These are phyloP conservation scores for Spiraea crenata DNA, from an alignment of 331 rosid genomes.

Conservation along the genomic window DNA sequence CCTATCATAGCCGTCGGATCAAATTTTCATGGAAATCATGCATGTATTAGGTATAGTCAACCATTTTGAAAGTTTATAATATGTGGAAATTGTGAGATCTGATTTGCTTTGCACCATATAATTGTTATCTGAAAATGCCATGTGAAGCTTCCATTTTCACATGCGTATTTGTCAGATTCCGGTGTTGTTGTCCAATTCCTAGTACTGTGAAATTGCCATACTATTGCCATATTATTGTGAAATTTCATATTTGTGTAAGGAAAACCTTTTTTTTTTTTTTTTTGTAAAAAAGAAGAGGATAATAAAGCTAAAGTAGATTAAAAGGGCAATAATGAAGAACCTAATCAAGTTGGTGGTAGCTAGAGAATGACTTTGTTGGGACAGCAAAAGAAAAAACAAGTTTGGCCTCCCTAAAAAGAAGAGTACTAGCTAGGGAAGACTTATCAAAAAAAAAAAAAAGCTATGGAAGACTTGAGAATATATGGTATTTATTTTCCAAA, in stretches of 20 bases:
- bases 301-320: not conserved
- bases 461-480: not conserved
- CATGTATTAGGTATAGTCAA: not conserved
- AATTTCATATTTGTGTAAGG: not conserved
- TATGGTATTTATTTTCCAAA: not conserved
- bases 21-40: not conserved
- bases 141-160: constrained; percentile 26
- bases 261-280: too few relatives aligned
- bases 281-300: too few relatives aligned
- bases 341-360: not conserved
- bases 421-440: too few relatives aligned
- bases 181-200: too few relatives aligned
- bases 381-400: not conserved
- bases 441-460: too few relatives aligned
- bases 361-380: not conserved
- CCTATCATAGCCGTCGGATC: not conserved
- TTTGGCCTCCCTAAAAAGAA: not conserved
- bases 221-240: too few relatives aligned
- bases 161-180: not conserved
- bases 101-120: not conserved
- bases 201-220: too few relatives aligned
- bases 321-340: not conserved
- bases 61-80: not conserved
- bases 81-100: not conserved
- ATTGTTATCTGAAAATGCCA: not conserved